These are phyloP conservation scores for Solanum pennellii DNA, from an alignment of 257 asterid species.

Conservation along the genomic window DNA sequence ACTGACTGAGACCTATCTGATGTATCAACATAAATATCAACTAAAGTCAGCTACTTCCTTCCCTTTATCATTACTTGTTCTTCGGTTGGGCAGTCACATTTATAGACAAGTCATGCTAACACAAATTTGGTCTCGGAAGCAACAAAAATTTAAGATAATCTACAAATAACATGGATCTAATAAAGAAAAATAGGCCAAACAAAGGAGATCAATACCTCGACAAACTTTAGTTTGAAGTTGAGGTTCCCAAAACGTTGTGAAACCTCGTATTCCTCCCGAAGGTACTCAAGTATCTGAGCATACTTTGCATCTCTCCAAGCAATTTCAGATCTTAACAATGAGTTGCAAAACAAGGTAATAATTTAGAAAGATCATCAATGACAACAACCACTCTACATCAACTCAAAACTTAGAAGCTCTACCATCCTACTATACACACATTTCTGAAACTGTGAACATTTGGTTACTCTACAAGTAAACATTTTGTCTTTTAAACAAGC, in stretches of 20 bases:
- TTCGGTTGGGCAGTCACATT: background rate
- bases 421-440: background rate
- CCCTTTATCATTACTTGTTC: background rate
- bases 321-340: constrained; percentile 72
- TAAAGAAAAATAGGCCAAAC: background rate
- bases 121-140: background rate
- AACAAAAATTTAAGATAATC: background rate
- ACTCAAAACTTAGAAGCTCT: background rate
- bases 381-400: background rate
- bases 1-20: background rate
- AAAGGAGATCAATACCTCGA: constrained; percentile 44
- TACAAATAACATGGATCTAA: background rate
- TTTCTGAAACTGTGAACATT: background rate
- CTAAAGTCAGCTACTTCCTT: background rate
- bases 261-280: constrained; percentile 92
- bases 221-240: constrained; percentile 81
- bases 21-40: background rate
- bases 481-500: background rate
- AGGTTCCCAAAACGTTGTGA: constrained; percentile 93
- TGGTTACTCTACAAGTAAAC: background rate
- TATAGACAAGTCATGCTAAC: background rate
- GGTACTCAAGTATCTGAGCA: constrained; percentile 84
- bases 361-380: background rate
- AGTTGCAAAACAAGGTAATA: background rate
- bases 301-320: constrained; percentile 99